These are phyloP conservation scores for Aspergillus alliaceus DNA, from an alignment of 2,329 filamentous ascomycete genomes.

Conservation along the genomic window DNA sequence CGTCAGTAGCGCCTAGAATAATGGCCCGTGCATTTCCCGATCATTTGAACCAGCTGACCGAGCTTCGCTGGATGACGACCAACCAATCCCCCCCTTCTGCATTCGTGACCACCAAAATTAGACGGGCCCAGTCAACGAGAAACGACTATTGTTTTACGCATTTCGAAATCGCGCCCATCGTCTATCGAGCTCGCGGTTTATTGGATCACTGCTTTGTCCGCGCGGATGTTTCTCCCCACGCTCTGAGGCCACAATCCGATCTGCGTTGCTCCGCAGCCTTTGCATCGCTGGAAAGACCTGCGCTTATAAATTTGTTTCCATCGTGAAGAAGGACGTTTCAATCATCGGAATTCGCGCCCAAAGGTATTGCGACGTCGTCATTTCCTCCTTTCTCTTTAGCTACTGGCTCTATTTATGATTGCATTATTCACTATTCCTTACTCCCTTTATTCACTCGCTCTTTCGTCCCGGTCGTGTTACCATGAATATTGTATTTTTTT, in stretches of 20 bases:
- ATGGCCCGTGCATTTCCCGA: neutral
- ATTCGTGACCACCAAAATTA: neutral
- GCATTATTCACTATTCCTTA: neutral
- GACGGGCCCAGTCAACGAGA: neutral
- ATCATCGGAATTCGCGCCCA: neutral
- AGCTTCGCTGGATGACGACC: neutral
- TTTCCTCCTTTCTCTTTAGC: neutral
- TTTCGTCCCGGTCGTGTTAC: slow-evolving; percentile 5
- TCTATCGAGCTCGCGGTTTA: neutral
- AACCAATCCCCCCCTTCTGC: neutral
- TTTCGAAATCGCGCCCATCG: neutral
- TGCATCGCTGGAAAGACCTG: neutral
- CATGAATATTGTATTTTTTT: slow-evolving; percentile 6
- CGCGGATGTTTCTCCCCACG: neutral
- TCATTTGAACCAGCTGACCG: neutral
- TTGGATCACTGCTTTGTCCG: neutral
- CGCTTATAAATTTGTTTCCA: neutral
- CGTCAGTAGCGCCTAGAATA: neutral
- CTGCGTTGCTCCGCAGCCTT: neutral
- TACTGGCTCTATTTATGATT: neutral
- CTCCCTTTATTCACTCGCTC: slow-evolving; percentile 4
- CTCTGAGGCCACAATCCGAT: neutral
- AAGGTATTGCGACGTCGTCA: slow-evolving; percentile 16
- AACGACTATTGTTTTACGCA: neutral
- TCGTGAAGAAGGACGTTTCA: neutral